Evolutionary conservation across 305 asterid species (phyloP), one percentile per base, ranked within the genome.

Genomic region (Withania somnifera): DNA sequence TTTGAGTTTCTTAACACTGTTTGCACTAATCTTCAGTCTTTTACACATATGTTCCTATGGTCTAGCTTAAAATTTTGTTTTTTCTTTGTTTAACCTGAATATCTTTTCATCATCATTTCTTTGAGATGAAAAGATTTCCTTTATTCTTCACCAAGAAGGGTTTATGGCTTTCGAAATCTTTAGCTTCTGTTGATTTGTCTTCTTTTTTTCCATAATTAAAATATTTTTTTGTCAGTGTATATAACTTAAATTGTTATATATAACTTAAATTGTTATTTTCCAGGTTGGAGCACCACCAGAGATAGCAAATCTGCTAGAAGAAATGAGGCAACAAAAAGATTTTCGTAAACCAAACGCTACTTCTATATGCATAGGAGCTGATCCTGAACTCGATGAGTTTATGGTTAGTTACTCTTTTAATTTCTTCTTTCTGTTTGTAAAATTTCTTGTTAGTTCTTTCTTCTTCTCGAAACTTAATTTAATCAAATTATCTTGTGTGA

Each of bases 231-330:
- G 22, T 28, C 5, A 63, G 71, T 30, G 13, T 15, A 63, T 34
- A n/a, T 34, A 66, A 66, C 10, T 66, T 66, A 64, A 64, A 32
- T 7, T 28, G 38, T 26, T 60, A 32, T 30, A 7, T n/a, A n/a
- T n/a, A n/a, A n/a, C n/a, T n/a, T n/a, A n/a, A n/a, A n/a, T n/a
- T n/a, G n/a, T n/a, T n/a, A n/a, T n/a, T n/a, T 47, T 53, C 30
- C 83, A 94, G 98, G 93, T 94, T 3, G 98, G 98, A 88, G 98
- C 94, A 54, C 98, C 98, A 4, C 91, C 93, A 3, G 95, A 90
- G 85, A 87, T 94, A 50, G 91, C 89, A n/a, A 17, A 82, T 71
- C 56, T 93, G 53, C 84, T 94, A 40, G 98, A 93, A 26, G 97
- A 90, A 81, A 90, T 94, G 28, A 86, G 87, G 83, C 82, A 80